Percentiles rank a stretch among this genome's conserved stretches.
phyloP scores from a whole-genome alignment of 108 stramenopile species.

The Cyclotella cryptica region DNA sequence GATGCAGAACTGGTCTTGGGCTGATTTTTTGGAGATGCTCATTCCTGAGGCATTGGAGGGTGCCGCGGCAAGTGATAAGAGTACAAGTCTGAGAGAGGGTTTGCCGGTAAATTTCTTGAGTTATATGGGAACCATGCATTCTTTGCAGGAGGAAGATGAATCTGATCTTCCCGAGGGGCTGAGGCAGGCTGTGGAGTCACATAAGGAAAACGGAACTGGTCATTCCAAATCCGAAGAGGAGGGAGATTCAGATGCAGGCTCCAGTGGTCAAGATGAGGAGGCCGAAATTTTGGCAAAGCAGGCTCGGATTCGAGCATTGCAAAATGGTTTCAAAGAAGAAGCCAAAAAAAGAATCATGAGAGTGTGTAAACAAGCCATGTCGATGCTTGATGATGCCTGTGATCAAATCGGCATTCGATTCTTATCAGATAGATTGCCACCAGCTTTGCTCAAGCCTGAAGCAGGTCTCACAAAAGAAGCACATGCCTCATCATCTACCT shows the following conservation, averaged over 20 bases:
- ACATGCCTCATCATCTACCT: slow-evolving; percentile 8
- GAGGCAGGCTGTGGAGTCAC: slow-evolving; percentile 54
- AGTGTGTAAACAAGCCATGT: slow-evolving; percentile 79
- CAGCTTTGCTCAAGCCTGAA: slow-evolving; percentile 78
- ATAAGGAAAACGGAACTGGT: slow-evolving; percentile 24
- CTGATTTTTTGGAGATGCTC: slow-evolving; percentile 86
- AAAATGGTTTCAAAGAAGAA: slow-evolving; percentile 68
- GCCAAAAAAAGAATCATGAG: slow-evolving; percentile 85
- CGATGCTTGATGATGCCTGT: slow-evolving; percentile 90
- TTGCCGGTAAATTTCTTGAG: slow-evolving; percentile 89
- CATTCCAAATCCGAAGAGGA: slow-evolving; percentile 10
- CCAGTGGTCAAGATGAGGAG: slow-evolving; percentile 46
- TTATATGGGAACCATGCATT: slow-evolving; percentile 93
- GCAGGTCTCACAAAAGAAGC: slow-evolving; percentile 52
- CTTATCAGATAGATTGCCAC: slow-evolving; percentile 93
- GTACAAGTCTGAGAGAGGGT: slow-evolving; percentile 75
- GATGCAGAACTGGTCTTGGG: slow-evolving; percentile 94
- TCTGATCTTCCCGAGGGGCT: slow-evolving; percentile 64
- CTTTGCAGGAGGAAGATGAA: slow-evolving; percentile 57
- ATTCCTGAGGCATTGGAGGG: slow-evolving; percentile 90
- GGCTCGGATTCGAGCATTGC: slow-evolving; percentile 27
- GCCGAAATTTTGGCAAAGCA: slow-evolving; percentile 35
- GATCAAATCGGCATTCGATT: slow-evolving; percentile 95
- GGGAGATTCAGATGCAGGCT: slow-evolving; percentile 33
- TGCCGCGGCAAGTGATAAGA: slow-evolving; percentile 64